Percentiles rank a stretch among this genome's conserved stretches.
Evolutionary conservation across 495 filamentous ascomycete species (phyloP).

Genomic region (Penicillium lagena): DNA sequence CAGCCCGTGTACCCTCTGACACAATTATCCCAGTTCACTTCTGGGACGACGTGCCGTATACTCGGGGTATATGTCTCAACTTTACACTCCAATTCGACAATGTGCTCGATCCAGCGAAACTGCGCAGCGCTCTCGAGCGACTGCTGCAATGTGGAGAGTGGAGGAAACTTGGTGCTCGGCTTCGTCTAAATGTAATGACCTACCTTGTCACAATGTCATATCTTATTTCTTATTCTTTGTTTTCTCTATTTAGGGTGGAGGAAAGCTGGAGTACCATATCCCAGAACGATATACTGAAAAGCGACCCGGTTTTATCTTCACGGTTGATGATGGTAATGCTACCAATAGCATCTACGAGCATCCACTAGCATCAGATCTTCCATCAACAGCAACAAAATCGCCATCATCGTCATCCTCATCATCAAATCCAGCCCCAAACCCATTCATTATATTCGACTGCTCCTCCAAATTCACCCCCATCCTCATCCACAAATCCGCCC

Average conservation of each 20-base stretch:
- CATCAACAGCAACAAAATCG: no score
- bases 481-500: no score
- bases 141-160: slow-evolving; percentile 33
- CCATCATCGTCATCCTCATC: no score
- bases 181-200: slow-evolving; percentile 26
- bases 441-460: no score
- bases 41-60: slow-evolving; percentile 7
- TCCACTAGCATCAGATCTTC: slow-evolving; percentile 15
- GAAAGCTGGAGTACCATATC: slow-evolving; percentile 37
- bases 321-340: slow-evolving; percentile 18
- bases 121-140: slow-evolving; percentile 26
- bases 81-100: slow-evolving; percentile 38
- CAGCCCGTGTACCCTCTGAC: slow-evolving; percentile 6
- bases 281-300: slow-evolving; percentile 24
- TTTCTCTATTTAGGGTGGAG: slow-evolving; percentile 5
- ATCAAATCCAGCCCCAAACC: no score
- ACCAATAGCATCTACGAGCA: slow-evolving; percentile 14
- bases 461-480: no score
- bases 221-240: no score
- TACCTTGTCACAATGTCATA: no score
- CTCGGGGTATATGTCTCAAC: slow-evolving; percentile 9
- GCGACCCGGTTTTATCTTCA: slow-evolving; percentile 26
- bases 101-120: slow-evolving; percentile 35
- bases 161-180: slow-evolving; percentile 38
- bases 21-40: slow-evolving; percentile 1